These are phyloP conservation scores for Termitomyces sp. DNA, from an alignment of 768 basidiomycete species.

Conservation along the genomic window DNA sequence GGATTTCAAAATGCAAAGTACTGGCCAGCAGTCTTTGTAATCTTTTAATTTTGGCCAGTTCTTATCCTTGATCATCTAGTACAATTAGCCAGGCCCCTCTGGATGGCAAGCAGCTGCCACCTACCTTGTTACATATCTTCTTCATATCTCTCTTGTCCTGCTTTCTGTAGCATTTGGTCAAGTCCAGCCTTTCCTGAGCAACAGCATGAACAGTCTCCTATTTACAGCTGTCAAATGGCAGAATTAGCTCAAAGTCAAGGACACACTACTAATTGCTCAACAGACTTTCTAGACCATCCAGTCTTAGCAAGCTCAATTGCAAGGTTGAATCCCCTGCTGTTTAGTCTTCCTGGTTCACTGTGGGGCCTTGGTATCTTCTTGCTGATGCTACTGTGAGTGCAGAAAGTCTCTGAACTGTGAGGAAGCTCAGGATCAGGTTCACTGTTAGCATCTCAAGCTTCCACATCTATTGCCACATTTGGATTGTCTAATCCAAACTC, in stretches of 20 bases:
- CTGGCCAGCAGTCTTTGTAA: slow-evolving; percentile 8
- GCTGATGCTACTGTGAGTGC: too few species aligned
- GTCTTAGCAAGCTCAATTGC: not conserved
- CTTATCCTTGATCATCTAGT: slow-evolving; percentile 9
- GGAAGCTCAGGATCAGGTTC: too few species aligned
- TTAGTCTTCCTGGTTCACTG: not conserved
- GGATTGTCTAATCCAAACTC: too few species aligned
- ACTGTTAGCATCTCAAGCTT: too few species aligned
- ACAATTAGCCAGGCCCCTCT: not conserved
- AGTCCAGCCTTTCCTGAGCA: not conserved
- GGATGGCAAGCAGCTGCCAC: not conserved
- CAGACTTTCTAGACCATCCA: slow-evolving; percentile 5
- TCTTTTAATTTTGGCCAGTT: slow-evolving; percentile 4
- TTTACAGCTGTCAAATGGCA: not conserved
- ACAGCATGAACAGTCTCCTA: not conserved
- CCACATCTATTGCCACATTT: too few species aligned
- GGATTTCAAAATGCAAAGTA: slow-evolving; percentile 9
- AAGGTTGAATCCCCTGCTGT: slow-evolving; percentile 3
- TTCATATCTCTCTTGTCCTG: not conserved
- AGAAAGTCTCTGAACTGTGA: too few species aligned
- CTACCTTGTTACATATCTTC: slow-evolving; percentile 1
- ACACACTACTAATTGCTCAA: not conserved
- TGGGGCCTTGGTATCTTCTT: too few species aligned
- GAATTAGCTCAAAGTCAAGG: not conserved
- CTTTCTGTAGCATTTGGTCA: slow-evolving; percentile 1